Evolutionary conservation across 1,284 basidiomycete species (phyloP), one percentile per base, ranked within the genome.

Genomic region (Schizopora paradoxa): DNA sequence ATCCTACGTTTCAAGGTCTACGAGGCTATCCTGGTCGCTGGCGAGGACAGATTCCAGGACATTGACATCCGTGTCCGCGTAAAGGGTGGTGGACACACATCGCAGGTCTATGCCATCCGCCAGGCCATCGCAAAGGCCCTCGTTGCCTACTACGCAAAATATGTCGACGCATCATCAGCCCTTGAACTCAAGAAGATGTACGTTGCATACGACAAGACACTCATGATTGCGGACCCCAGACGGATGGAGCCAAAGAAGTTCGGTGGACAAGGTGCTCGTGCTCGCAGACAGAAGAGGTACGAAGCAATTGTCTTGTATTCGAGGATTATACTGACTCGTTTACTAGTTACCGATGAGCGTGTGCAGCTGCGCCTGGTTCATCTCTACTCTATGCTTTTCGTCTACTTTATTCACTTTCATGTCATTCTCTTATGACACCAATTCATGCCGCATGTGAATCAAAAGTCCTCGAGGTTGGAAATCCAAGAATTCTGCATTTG

Each of bases 241-340:
- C 87, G 94, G 75, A 91, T 90, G 86, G 95, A 99, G 73, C 95
- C 95, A 63, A 98, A 98, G 87, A 99, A 97, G 74, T 95, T 97
- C 67, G 92, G 92, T 80, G 92, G 92, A 76, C 77, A 74, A 65
- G 92, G 92, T 86, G 92, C 92, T 57, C 90, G 91, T 80, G 89
- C 91, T 54, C 88, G 91, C 75, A 86, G 91, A 72, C 91, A 95
- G 76, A 94, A 94, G 77, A 87, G 83, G 86, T 89, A 50, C 53
- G 80, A 65, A 13, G 11, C 4, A 22, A 10, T 29, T 49, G 21
- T 18, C 29, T 22, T 34, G 48, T 33, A 27, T 21, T 21, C 27
- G 10, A 4, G n/a, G 18, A n/a, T n/a, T n/a, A n/a, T n/a, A n/a
- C n/a, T n/a, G n/a, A n/a, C n/a, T n/a, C n/a, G 32, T 22, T 45